Evolutionary conservation across 1,284 basidiomycete species (phyloP).

Genomic region (Acaromyces ingoldii): DNA sequence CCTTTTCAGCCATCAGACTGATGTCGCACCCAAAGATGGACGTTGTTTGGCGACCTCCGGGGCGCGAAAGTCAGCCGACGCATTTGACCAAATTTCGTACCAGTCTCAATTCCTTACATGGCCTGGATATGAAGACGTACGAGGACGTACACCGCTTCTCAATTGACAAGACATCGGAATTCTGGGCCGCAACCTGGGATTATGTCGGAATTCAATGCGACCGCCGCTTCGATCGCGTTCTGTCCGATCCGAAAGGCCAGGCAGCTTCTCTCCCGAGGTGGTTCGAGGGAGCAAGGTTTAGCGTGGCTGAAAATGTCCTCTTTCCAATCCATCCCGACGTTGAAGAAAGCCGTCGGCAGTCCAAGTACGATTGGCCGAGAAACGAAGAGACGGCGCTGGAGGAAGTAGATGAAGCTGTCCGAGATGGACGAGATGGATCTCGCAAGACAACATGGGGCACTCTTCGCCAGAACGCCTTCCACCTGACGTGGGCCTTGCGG

Average conservation of each 20-base stretch:
- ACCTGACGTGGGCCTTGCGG: slow-evolving; percentile 22
- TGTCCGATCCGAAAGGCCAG: slow-evolving; percentile 19
- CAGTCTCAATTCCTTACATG: no score
- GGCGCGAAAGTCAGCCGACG: no score
- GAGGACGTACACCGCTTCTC: no score
- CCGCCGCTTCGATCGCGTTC: slow-evolving; percentile 12
- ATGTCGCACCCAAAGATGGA: no score
- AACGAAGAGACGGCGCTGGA: neutral
- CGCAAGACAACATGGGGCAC: slow-evolving; percentile 18
- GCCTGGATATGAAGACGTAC: no score
- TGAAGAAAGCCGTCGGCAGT: slow-evolving; percentile 14
- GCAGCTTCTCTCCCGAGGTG: slow-evolving; percentile 12
- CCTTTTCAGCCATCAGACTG: no score
- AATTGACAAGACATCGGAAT: no score
- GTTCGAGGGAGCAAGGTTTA: neutral
- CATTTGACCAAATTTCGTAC: no score
- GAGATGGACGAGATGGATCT: slow-evolving; percentile 10
- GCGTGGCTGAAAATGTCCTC: slow-evolving; percentile 21
- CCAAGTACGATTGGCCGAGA: slow-evolving; percentile 17
- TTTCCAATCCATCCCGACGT: slow-evolving; percentile 28
- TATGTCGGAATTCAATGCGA: slow-evolving; percentile 19
- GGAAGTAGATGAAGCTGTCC: no score
- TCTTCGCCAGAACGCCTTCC: slow-evolving; percentile 18
- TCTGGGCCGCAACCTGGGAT: slow-evolving; percentile 23
- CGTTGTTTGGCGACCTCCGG: no score